phyloP scores from a whole-genome alignment of 1,284 basidiomycete species.

The Sporisorium graminicola region DNA sequence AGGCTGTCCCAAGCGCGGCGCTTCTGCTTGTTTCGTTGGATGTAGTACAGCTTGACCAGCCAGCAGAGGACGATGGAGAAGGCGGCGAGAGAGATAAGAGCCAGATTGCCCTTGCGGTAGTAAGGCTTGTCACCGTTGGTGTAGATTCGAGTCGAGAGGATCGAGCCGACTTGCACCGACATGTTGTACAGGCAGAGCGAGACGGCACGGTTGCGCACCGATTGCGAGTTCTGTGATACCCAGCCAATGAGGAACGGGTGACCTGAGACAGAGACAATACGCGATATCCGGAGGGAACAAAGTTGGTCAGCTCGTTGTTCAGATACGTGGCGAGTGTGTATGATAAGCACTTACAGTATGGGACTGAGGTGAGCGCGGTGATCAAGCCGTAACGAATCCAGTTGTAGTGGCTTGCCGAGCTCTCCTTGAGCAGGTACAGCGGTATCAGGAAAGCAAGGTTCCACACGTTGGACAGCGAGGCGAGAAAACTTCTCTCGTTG shows the following conservation, averaged over 20 bases:
- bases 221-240: slow-evolving; percentile 38
- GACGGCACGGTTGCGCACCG: slow-evolving; percentile 53
- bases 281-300: background rate
- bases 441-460: slow-evolving; percentile 34
- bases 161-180: slow-evolving; percentile 50
- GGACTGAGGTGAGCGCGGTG: slow-evolving; percentile 39
- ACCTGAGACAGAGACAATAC: background rate
- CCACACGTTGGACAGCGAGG: slow-evolving; percentile 40
- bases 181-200: slow-evolving; percentile 57
- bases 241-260: slow-evolving; percentile 45
- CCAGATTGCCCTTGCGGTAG: slow-evolving; percentile 51
- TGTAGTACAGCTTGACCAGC: slow-evolving; percentile 51
- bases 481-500: slow-evolving; percentile 30
- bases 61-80: slow-evolving; percentile 40
- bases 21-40: slow-evolving; percentile 45
- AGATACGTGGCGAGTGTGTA: no score
- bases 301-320: background rate
- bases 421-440: slow-evolving; percentile 31
- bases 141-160: slow-evolving; percentile 54
- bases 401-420: slow-evolving; percentile 8
- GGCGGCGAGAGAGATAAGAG: slow-evolving; percentile 30
- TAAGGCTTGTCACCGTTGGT: slow-evolving; percentile 49
- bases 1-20: slow-evolving; percentile 25
- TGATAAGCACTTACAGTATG: slow-evolving; percentile 30
- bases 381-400: slow-evolving; percentile 51